Conservation (phyloP, 768 basidiomycete genomes). For the Calocybe cyanea region DNA sequence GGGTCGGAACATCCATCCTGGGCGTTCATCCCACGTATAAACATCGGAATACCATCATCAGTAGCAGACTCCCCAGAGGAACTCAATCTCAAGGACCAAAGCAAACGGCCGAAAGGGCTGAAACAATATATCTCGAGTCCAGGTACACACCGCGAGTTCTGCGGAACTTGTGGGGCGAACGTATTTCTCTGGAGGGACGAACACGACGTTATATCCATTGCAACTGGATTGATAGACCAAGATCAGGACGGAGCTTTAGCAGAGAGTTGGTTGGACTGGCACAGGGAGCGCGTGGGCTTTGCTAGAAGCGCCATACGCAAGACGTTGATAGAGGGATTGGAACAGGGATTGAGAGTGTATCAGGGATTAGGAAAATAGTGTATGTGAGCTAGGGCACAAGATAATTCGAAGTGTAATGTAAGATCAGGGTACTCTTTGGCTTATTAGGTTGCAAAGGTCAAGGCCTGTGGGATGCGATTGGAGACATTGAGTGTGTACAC, state of each 20-base stretch:
- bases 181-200: slow-evolving; percentile 21
- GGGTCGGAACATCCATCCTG: slow-evolving; percentile 22
- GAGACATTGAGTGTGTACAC: too few relatives aligned
- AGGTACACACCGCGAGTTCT: slow-evolving; percentile 22
- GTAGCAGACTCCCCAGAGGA: slow-evolving; percentile 14
- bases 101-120: slow-evolving; percentile 17
- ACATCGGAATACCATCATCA: slow-evolving; percentile 16
- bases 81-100: slow-evolving; percentile 9
- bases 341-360: slow-evolving; percentile 6
- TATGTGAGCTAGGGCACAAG: too few relatives aligned
- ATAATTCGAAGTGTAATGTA: too few relatives aligned
- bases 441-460: too few relatives aligned
- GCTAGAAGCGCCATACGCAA: slow-evolving; percentile 15
- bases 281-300: slow-evolving; percentile 14
- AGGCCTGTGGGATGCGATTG: too few relatives aligned
- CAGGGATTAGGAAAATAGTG: too few relatives aligned
- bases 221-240: slow-evolving; percentile 18
- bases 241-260: slow-evolving; percentile 6
- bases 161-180: slow-evolving; percentile 23
- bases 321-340: slow-evolving; percentile 5
- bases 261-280: slow-evolving; percentile 13
- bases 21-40: slow-evolving; percentile 17
- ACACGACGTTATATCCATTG: slow-evolving; percentile 16
- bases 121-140: slow-evolving; percentile 21
- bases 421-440: too few relatives aligned